These are phyloP conservation scores for Spongispora temasekensis DNA, from an alignment of 1,284 basidiomycete genomes.

Conservation along the genomic window DNA sequence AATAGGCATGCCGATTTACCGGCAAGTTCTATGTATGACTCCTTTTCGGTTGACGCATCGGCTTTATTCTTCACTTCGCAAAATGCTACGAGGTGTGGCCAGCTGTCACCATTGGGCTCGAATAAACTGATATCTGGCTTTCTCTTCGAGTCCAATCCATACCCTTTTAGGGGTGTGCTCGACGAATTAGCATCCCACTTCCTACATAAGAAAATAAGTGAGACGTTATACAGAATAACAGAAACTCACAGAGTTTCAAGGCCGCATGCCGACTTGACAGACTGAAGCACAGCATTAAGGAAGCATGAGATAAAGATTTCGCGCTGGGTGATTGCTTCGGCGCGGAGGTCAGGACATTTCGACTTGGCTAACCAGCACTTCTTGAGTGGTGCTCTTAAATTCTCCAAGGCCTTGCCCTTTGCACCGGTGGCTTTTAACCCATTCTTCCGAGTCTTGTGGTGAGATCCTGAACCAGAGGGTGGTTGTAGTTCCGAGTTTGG, in stretches of 20 bases:
- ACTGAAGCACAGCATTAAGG: not conserved
- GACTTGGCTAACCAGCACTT: not conserved
- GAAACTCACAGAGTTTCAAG: not conserved
- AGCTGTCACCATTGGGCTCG: not conserved
- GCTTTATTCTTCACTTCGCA: not conserved
- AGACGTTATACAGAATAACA: not conserved
- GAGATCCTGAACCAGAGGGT: not conserved
- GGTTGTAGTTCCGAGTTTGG: not conserved
- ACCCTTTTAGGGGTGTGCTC: not conserved
- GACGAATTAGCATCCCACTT: not conserved
- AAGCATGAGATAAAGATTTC: not conserved
- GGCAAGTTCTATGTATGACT: not conserved
- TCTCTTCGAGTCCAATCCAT: not conserved
- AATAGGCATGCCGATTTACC: not conserved
- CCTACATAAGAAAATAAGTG: not conserved
- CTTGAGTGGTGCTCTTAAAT: not conserved
- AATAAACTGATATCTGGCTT: not conserved
- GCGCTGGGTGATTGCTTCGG: not conserved
- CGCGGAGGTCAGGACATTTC: not conserved
- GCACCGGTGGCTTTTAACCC: too few species aligned
- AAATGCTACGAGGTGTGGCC: not conserved
- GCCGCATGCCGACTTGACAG: not conserved
- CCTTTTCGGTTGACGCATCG: not conserved
- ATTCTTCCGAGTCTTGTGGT: too few species aligned
- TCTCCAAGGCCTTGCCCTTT: not conserved